Conservation (phyloP, 257 asterid genomes). For the Cruciata laevipes region DNA sequence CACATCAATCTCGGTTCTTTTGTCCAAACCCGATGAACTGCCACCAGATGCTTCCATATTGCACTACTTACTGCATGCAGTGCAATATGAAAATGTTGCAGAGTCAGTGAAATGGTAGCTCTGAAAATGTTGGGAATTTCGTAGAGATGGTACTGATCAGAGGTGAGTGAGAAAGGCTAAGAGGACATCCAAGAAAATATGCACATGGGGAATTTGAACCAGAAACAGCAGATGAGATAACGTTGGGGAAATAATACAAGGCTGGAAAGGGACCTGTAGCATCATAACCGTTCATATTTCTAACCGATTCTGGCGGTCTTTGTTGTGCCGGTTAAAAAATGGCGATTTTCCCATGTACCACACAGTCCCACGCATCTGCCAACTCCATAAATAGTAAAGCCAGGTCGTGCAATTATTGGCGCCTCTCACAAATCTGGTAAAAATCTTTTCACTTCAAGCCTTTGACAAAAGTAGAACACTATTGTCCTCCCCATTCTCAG, state of each 20-base stretch:
- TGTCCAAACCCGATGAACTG: slow-evolving; percentile 15
- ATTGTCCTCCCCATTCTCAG: not conserved
- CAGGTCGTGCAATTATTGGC: not conserved
- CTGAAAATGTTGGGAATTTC: not conserved
- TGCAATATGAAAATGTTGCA: too few species aligned
- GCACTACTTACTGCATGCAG: not conserved
- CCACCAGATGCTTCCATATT: slow-evolving; percentile 33
- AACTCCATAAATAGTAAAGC: not conserved
- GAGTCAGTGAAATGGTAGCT: not conserved
- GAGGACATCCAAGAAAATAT: not conserved
- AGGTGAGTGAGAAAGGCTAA: not conserved
- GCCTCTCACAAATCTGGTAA: not conserved
- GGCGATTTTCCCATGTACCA: not conserved
- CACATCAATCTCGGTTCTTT: slow-evolving; percentile 39
- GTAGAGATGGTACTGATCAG: not conserved
- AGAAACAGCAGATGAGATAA: slow-evolving; percentile 47
- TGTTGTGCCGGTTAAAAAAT: not conserved
- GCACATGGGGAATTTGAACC: slow-evolving; percentile 17
- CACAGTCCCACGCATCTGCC: not conserved
- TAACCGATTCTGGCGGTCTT: slow-evolving; percentile 22
- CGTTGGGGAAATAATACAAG: slow-evolving; percentile 39
- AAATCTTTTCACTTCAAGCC: not conserved
- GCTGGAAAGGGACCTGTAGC: slow-evolving; percentile 23
- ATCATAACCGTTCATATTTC: slow-evolving; percentile 14
- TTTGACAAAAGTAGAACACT: not conserved